phyloP scores from a whole-genome alignment of 2,329 filamentous ascomycete species.

The Colletotrichum truncatum region DNA sequence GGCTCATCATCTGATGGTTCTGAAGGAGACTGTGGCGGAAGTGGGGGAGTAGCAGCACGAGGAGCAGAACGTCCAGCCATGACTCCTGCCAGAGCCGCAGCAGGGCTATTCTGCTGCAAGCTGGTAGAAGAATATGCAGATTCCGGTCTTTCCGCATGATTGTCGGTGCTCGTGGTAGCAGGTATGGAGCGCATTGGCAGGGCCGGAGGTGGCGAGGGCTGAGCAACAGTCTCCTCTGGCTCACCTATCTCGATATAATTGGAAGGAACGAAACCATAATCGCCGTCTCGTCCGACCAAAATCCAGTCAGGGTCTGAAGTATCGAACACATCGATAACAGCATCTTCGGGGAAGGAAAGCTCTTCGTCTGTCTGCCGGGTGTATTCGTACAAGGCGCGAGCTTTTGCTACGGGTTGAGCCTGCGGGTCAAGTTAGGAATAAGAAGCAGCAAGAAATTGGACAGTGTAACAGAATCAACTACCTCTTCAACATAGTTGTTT shows the following conservation, averaged over 20 bases:
- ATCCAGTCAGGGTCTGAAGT: constrained; percentile 96
- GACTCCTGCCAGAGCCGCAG: constrained; percentile 64
- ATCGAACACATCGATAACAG: constrained; percentile 85
- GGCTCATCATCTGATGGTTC: constrained; percentile 42
- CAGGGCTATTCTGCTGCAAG: constrained; percentile 52
- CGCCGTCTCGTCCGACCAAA: constrained; percentile 82
- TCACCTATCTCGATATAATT: constrained; percentile 89
- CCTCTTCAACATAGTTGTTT: constrained; percentile 95
- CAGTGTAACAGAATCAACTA: constrained; percentile 44
- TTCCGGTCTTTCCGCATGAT: constrained; percentile 11
- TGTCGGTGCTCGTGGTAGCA: neutral
- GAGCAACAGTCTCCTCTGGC: constrained; percentile 45
- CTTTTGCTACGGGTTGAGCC: constrained; percentile 68
- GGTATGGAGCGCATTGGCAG: constrained; percentile 32
- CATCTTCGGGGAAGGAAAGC: constrained; percentile 92
- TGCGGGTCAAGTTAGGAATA: constrained; percentile 38
- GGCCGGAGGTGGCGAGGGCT: constrained; percentile 44
- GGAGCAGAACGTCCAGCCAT: constrained; percentile 57
- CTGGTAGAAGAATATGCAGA: constrained; percentile 34
- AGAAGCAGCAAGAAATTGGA: neutral
- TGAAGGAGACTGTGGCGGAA: constrained; percentile 35
- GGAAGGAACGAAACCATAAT: constrained; percentile 93
- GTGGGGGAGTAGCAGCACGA: constrained; percentile 58
- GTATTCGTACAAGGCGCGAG: constrained; percentile 98
- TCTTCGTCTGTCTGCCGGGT: constrained; percentile 97